Conservation (phyloP, 2,329 filamentous ascomycete genomes). For the Gnomoniopsis sp. region DNA sequence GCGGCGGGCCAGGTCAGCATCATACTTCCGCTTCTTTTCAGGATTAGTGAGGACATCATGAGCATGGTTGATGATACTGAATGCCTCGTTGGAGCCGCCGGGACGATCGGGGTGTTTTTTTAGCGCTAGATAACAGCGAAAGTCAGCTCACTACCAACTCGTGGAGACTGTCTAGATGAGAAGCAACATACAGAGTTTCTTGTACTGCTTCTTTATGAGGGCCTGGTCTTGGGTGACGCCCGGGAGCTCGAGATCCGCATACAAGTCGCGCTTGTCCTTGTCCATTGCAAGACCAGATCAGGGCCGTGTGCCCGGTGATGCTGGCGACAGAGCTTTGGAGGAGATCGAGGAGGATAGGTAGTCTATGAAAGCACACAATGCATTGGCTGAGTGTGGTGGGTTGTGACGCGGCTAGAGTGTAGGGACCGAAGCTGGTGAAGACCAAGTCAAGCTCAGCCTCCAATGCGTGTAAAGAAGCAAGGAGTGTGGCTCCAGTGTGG, state of each 20-base stretch:
- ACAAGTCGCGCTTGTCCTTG: conserved; percentile 76
- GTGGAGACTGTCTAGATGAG: not conserved
- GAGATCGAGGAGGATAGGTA: not conserved
- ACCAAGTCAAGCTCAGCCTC: not conserved
- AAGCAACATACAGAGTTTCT: conserved; percentile 65
- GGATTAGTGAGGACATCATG: conserved; percentile 67
- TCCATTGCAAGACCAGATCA: conserved; percentile 55
- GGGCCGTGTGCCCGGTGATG: not conserved
- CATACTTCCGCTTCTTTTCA: conserved; percentile 49
- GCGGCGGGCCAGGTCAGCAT: conserved; percentile 42
- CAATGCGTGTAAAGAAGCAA: not conserved
- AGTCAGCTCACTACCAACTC: conserved; percentile 5
- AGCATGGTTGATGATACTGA: conserved; percentile 82
- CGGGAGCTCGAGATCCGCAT: conserved; percentile 74
- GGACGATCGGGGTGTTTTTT: conserved; percentile 86
- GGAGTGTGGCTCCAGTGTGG: not conserved
- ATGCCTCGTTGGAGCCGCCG: conserved; percentile 76
- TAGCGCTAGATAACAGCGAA: conserved; percentile 53
- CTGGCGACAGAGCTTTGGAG: not conserved
- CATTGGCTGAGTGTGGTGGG: not conserved
- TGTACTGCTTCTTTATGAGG: conserved; percentile 83
- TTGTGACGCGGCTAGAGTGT: not conserved
- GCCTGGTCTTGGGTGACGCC: conserved; percentile 60
- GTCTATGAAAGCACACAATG: not conserved
- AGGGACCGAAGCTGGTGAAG: too few species aligned